Percentiles rank a stretch among this genome's conserved stretches.
Evolutionary conservation across 305 asterid species (phyloP).

Genomic region (Solanum hybrid): DNA sequence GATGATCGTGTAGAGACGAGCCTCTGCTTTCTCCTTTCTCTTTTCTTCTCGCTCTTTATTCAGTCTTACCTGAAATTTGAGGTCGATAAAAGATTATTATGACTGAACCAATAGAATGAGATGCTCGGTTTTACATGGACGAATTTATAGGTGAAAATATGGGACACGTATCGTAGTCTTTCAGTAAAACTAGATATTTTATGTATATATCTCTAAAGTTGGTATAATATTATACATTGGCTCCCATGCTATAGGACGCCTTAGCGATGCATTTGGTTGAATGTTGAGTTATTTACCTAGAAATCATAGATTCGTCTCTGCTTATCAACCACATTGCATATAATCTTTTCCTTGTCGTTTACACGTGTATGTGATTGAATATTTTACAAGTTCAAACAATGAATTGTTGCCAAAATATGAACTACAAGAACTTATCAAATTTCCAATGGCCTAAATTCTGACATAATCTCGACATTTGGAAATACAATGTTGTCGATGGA

Average conservation of each 20-base stretch:
- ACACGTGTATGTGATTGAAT: slow-evolving; percentile 37
- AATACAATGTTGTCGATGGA: background rate
- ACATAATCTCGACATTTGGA: background rate
- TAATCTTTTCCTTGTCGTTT: slow-evolving; percentile 45
- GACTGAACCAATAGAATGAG: slow-evolving; percentile 10
- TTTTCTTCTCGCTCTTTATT: slow-evolving; percentile 21
- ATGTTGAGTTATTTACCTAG: background rate
- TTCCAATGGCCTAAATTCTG: background rate
- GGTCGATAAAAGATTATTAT: background rate
- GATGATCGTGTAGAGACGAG: slow-evolving; percentile 17
- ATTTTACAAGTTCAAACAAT: slow-evolving; percentile 31
- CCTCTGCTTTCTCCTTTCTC: slow-evolving; percentile 18
- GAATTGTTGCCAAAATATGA: slow-evolving; percentile 14
- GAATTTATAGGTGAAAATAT: background rate
- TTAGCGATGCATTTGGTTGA: background rate
- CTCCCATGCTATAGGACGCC: background rate
- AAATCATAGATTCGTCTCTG: slow-evolving; percentile 6
- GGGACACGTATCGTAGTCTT: background rate
- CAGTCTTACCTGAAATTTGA: slow-evolving; percentile 12
- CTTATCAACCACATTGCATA: slow-evolving; percentile 46
- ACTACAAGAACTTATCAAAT: background rate
- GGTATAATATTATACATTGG: background rate
- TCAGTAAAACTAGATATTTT: background rate
- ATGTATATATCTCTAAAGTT: background rate
- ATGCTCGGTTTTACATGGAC: slow-evolving; percentile 19